Percentiles rank a stretch among this genome's conserved stretches.
phyloP scores from a whole-genome alignment of 169 alveolate species.

The Plasmodium knowlesi region DNA sequence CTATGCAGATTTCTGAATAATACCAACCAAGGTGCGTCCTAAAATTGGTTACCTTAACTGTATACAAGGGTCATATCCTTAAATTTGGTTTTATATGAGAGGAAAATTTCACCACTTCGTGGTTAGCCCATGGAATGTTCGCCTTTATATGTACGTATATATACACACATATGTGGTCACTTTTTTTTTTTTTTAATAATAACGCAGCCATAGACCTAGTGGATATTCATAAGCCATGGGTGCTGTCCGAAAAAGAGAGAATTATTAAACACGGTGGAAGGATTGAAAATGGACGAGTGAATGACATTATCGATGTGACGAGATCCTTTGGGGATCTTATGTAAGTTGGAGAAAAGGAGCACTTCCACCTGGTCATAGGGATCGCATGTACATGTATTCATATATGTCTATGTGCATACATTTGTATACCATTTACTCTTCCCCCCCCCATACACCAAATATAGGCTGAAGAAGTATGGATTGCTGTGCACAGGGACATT shows the following conservation, averaged over 20 bases:
- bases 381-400: conserved; percentile 8
- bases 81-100: not conserved
- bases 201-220: conserved; percentile 91
- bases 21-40: conserved; percentile 23
- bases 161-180: not conserved
- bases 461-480: conserved; percentile 87
- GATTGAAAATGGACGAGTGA: conserved; percentile 96
- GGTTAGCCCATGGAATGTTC: not conserved
- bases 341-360: conserved; percentile 80
- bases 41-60: conserved; percentile 10
- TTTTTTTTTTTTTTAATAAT: not conserved
- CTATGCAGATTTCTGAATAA: conserved; percentile 77
- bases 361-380: conserved; percentile 22
- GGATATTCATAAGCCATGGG: conserved; percentile 97
- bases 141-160: not conserved
- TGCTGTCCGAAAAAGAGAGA: conserved; percentile 93
- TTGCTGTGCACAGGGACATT: conserved; percentile 85
- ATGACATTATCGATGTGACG: conserved; percentile 95
- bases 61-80: not conserved
- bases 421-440: not conserved
- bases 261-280: conserved; percentile 95
- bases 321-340: conserved; percentile 97
- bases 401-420: not conserved
- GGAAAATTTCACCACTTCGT: not conserved
- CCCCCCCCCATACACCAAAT: not conserved